These are phyloP conservation scores for Bocquillonia castaneifolia DNA, from an alignment of 441 rosid species.

Conservation along the genomic window DNA sequence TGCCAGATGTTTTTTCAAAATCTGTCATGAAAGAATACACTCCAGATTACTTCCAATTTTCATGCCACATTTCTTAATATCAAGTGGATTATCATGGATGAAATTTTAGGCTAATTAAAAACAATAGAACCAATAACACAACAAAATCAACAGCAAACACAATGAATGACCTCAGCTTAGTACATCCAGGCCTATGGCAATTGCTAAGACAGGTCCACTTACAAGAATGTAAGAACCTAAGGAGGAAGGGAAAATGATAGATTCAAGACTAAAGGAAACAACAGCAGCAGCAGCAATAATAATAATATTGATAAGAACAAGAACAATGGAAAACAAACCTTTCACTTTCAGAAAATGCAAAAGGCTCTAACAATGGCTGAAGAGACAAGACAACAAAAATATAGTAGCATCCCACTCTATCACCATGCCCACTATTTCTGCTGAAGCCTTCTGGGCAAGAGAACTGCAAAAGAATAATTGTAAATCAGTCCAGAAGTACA, in stretches of 20 bases:
- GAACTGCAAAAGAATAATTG: conserved; percentile 36
- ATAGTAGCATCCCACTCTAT: conserved; percentile 1
- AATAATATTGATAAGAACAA: too few relatives aligned
- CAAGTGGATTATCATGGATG: background rate
- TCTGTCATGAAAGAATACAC: conserved; percentile 15
- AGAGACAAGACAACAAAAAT: conserved; percentile 2
- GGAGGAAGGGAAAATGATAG: background rate
- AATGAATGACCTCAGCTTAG: background rate
- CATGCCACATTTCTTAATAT: background rate
- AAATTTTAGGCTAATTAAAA: background rate
- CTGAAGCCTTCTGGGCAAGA: conserved; percentile 53
- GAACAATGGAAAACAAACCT: conserved; percentile 3
- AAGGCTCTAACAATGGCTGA: background rate
- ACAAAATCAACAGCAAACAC: background rate
- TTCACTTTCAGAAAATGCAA: background rate
- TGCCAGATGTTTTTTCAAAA: background rate
- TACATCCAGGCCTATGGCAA: background rate
- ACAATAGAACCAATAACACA: background rate
- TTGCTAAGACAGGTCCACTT: background rate
- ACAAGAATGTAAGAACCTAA: background rate
- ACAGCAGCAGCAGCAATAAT: too few relatives aligned
- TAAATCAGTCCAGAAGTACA: conserved; percentile 16
- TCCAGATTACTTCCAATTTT: background rate
- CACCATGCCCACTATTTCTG: conserved; percentile 20
- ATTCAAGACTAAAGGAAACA: background rate